These are phyloP conservation scores for Melanomma pulvis-pyrius DNA, from an alignment of 495 filamentous ascomycete genomes.

Conservation along the genomic window DNA sequence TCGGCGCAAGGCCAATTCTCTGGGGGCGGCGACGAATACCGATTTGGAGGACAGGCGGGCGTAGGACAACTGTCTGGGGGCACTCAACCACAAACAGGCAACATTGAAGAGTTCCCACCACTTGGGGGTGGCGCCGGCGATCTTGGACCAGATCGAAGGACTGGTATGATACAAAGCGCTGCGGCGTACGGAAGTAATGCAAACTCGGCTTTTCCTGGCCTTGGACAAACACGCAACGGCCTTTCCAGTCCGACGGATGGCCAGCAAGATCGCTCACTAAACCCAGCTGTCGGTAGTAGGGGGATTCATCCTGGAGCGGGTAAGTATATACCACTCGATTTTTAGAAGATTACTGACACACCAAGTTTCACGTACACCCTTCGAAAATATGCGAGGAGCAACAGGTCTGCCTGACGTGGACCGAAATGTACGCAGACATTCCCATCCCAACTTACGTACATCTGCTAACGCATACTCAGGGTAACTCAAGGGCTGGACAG, in stretches of 20 bases:
- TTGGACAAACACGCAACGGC: conserved; percentile 52
- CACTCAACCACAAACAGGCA: conserved; percentile 66
- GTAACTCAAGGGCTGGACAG: conserved; percentile 22
- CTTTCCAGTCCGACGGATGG: conserved; percentile 62
- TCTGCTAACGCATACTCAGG: conserved; percentile 8
- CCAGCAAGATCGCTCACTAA: conserved; percentile 46
- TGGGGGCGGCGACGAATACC: conserved; percentile 59
- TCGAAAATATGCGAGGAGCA: conserved; percentile 39
- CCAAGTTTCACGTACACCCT: conserved; percentile 38
- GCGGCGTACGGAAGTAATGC: conserved; percentile 61
- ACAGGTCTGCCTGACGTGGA: conserved; percentile 39
- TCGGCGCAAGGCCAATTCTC: conserved; percentile 58
- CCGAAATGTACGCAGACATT: conserved; percentile 38
- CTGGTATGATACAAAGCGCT: conserved; percentile 65
- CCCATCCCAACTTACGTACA: neutral
- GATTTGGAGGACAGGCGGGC: conserved; percentile 64
- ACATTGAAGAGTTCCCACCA: conserved; percentile 83
- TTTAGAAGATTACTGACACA: neutral
- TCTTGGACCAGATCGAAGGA: conserved; percentile 66
- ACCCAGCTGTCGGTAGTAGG: conserved; percentile 35
- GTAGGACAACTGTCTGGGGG: conserved; percentile 57
- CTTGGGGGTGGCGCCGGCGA: conserved; percentile 74
- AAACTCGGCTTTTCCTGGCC: conserved; percentile 50
- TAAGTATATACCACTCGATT: conserved; percentile 1
- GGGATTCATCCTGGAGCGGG: conserved; percentile 17